A percentile compares a stretch with the other conserved stretches of the same genome.
These are phyloP conservation scores for Phytophthora ohioensis DNA, from an alignment of 352 stramenopile genomes.

Conservation along the genomic window DNA sequence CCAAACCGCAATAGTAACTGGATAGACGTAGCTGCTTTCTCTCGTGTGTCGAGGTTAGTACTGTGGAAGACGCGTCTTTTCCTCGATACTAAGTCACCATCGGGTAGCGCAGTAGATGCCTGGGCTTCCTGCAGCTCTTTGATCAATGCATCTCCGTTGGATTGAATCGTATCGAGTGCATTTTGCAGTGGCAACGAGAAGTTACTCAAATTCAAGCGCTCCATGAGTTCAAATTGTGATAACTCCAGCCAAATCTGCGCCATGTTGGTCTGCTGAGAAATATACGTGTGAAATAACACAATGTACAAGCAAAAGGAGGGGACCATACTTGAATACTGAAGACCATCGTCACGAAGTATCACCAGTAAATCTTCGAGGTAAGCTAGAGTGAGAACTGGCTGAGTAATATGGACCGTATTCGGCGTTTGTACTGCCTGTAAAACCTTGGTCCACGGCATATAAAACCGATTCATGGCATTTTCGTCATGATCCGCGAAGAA, in stretches of 20 bases:
- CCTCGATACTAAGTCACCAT: slow-evolving; percentile 9
- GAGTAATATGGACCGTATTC: slow-evolving; percentile 41
- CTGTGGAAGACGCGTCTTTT: slow-evolving; percentile 40
- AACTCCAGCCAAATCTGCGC: slow-evolving; percentile 70
- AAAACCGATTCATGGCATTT: slow-evolving; percentile 55
- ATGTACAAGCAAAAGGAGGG: slow-evolving; percentile 60
- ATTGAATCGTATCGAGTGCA: slow-evolving; percentile 62
- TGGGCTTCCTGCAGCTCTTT: slow-evolving; percentile 52
- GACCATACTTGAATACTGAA: slow-evolving; percentile 47
- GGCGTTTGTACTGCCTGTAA: slow-evolving; percentile 33
- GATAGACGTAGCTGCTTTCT: slow-evolving; percentile 44
- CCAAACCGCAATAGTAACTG: slow-evolving; percentile 58
- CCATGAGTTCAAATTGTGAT: slow-evolving; percentile 52
- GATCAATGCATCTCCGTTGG: slow-evolving; percentile 44
- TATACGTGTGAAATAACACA: slow-evolving; percentile 54
- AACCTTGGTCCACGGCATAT: slow-evolving; percentile 51
- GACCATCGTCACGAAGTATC: slow-evolving; percentile 42
- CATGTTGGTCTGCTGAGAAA: slow-evolving; percentile 38
- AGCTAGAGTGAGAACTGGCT: slow-evolving; percentile 55
- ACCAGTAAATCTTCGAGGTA: slow-evolving; percentile 60
- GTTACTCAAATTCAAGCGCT: slow-evolving; percentile 53
- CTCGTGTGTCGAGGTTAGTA: slow-evolving; percentile 24
- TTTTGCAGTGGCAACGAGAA: slow-evolving; percentile 60
- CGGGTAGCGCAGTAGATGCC: neutral
- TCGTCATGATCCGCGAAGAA: slow-evolving; percentile 61